phyloP scores from a whole-genome alignment of 2,329 filamentous ascomycete genomes.

The Trichoderma sp. region DNA sequence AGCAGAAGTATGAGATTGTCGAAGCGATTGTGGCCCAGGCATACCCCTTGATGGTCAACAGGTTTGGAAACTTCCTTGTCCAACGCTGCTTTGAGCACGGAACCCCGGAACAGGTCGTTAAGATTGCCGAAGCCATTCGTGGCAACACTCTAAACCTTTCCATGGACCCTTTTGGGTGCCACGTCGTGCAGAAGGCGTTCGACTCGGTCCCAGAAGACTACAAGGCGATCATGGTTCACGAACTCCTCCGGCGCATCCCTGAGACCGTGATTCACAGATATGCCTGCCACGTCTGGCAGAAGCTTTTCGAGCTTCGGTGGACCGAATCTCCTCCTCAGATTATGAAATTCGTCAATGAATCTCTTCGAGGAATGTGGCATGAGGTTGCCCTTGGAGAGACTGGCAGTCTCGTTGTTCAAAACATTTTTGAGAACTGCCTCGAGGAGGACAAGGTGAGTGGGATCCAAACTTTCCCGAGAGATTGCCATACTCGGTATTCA shows the following conservation, averaged over 20 bases:
- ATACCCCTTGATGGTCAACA: conserved; percentile 95
- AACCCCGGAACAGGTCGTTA: conserved; percentile 87
- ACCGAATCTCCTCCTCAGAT: conserved; percentile 91
- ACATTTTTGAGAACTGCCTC: conserved; percentile 98
- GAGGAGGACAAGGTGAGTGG: conserved; percentile 91
- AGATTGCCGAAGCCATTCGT: conserved; percentile 90
- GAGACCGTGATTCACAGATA: conserved; percentile 98
- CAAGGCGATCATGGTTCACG: conserved; percentile 98
- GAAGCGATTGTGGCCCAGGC: conserved; percentile 94
- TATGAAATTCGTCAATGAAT: conserved; percentile 97
- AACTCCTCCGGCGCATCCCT: conserved; percentile 88
- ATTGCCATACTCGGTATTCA: conserved; percentile 19
- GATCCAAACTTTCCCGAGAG: not conserved
- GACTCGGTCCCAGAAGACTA: conserved; percentile 97
- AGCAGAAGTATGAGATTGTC: conserved; percentile 97
- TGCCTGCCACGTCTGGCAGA: conserved; percentile 99
- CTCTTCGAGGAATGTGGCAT: conserved; percentile 95
- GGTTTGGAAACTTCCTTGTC: conserved; percentile 97
- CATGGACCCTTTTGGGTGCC: conserved; percentile 98
- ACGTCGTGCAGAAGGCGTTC: conserved; percentile 98
- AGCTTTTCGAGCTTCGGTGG: conserved; percentile 97
- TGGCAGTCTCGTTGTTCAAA: conserved; percentile 95
- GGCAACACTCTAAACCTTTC: conserved; percentile 91
- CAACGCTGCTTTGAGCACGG: conserved; percentile 99
- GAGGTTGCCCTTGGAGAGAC: conserved; percentile 97